Conservation (phyloP, 2,329 filamentous ascomycete species). For the Aspergillus ochraceoroseus region DNA sequence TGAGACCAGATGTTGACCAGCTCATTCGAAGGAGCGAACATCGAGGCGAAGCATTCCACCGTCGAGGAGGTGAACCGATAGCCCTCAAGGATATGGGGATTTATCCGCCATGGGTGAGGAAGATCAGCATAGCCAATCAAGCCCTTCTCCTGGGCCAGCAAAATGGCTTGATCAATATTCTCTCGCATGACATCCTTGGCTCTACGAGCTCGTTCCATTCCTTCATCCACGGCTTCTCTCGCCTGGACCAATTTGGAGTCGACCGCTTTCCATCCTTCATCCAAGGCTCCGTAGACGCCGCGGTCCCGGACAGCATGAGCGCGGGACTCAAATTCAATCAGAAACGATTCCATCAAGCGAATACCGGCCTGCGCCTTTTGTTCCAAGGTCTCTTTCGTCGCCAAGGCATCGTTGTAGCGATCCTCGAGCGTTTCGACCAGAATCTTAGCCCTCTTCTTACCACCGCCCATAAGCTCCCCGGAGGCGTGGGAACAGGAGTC, state of each 20-base stretch:
- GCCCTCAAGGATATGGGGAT: constrained; percentile 84
- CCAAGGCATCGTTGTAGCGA: constrained; percentile 79
- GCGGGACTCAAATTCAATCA: constrained; percentile 77
- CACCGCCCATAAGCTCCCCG: constrained; percentile 82
- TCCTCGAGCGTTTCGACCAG: constrained; percentile 89
- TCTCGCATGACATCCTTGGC: constrained; percentile 79
- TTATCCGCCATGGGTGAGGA: constrained; percentile 86
- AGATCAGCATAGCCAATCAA: constrained; percentile 86
- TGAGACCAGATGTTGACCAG: constrained; percentile 98
- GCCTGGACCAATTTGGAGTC: constrained; percentile 73
- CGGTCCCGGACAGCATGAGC: constrained; percentile 75
- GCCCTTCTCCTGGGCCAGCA: constrained; percentile 69
- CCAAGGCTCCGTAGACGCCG: constrained; percentile 72
- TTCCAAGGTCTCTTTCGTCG: constrained; percentile 77
- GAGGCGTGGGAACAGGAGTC: constrained; percentile 85
- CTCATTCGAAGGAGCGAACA: constrained; percentile 85
- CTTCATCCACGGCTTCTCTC: constrained; percentile 71
- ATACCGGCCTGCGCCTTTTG: constrained; percentile 88
- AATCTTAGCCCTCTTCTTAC: constrained; percentile 74
- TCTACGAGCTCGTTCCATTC: constrained; percentile 73
- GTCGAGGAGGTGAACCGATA: constrained; percentile 94
- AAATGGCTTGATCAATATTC: constrained; percentile 73
- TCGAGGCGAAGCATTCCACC: constrained; percentile 77
- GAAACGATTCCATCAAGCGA: constrained; percentile 75
- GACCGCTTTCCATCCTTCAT: constrained; percentile 71